phyloP scores from a whole-genome alignment of 2,329 filamentous ascomycete genomes.

The Alternaria longipes region DNA sequence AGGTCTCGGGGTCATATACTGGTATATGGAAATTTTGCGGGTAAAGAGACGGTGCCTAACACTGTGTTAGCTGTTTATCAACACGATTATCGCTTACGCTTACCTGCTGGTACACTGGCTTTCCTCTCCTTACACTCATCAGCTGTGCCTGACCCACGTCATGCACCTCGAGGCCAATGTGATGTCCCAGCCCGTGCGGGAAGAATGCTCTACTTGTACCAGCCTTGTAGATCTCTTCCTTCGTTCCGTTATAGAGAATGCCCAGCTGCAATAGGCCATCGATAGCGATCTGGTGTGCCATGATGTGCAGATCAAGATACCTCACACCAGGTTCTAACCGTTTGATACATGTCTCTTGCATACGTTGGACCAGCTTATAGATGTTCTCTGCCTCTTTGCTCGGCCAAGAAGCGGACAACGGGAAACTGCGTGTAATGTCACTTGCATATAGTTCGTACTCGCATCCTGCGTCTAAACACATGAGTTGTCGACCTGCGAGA shows the following conservation, averaged over 20 bases:
- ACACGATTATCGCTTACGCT: neutral
- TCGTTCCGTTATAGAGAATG: constrained; percentile 71
- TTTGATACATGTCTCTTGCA: constrained; percentile 80
- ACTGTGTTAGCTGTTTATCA: constrained; percentile 18
- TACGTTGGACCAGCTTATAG: constrained; percentile 79
- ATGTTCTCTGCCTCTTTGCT: constrained; percentile 74
- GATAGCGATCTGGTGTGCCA: constrained; percentile 77
- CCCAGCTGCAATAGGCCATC: constrained; percentile 75
- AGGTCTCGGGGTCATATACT: constrained; percentile 42
- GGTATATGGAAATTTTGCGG: constrained; percentile 44
- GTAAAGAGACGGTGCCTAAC: constrained; percentile 43
- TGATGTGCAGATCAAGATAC: constrained; percentile 76
- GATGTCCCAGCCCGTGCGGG: constrained; percentile 89
- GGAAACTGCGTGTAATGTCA: constrained; percentile 89
- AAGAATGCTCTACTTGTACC: constrained; percentile 91
- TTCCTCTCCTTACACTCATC: constrained; percentile 42
- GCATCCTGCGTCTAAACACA: constrained; percentile 87
- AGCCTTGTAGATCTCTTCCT: constrained; percentile 76
- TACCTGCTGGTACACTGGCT: constrained; percentile 37
- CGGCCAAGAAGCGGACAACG: constrained; percentile 74
- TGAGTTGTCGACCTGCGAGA: constrained; percentile 73
- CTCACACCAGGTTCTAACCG: constrained; percentile 73
- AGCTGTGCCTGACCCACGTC: constrained; percentile 61
- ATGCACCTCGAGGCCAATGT: constrained; percentile 92
- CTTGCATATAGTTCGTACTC: constrained; percentile 88